Conservation (phyloP, 768 basidiomycete species). For the Gymnopilus junonius region DNA sequence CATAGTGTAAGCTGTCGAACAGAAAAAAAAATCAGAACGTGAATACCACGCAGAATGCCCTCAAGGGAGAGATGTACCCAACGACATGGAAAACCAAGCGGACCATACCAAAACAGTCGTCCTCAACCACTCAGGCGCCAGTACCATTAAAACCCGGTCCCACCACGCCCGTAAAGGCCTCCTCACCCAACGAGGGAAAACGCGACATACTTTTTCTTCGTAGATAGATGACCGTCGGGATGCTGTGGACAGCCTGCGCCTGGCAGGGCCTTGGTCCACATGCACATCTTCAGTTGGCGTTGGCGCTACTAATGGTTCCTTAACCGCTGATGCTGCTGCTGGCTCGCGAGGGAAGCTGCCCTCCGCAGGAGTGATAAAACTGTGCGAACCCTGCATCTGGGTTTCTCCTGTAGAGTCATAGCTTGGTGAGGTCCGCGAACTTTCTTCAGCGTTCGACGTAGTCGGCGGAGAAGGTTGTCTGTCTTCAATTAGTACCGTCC, state of each 20-base stretch:
- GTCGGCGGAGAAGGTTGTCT: conserved; percentile 9
- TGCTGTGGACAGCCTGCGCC: conserved; percentile 21
- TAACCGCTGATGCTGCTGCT: neutral
- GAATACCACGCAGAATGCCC: neutral
- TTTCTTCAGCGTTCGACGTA: conserved; percentile 16
- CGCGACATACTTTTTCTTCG: conserved; percentile 46
- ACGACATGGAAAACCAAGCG: conserved; percentile 75
- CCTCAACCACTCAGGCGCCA: conserved; percentile 74
- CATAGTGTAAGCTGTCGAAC: conserved; percentile 74
- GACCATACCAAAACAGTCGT: conserved; percentile 84
- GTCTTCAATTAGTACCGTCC: conserved; percentile 38
- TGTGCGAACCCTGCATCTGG: conserved; percentile 21
- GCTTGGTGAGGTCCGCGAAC: conserved; percentile 1
- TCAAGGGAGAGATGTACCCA: conserved; percentile 52
- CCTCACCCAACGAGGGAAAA: conserved; percentile 57
- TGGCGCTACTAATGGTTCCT: neutral
- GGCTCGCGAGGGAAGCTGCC: conserved; percentile 6
- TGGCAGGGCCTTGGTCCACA: conserved; percentile 2
- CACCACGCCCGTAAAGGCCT: conserved; percentile 71
- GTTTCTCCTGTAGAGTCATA: conserved; percentile 42
- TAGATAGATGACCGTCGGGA: conserved; percentile 47
- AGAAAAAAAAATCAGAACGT: neutral
- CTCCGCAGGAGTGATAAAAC: conserved; percentile 28
- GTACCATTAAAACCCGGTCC: conserved; percentile 68
- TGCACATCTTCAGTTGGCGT: neutral